These are phyloP conservation scores for Neospora caninum DNA, from an alignment of 169 alveolate species.

Conservation along the genomic window DNA sequence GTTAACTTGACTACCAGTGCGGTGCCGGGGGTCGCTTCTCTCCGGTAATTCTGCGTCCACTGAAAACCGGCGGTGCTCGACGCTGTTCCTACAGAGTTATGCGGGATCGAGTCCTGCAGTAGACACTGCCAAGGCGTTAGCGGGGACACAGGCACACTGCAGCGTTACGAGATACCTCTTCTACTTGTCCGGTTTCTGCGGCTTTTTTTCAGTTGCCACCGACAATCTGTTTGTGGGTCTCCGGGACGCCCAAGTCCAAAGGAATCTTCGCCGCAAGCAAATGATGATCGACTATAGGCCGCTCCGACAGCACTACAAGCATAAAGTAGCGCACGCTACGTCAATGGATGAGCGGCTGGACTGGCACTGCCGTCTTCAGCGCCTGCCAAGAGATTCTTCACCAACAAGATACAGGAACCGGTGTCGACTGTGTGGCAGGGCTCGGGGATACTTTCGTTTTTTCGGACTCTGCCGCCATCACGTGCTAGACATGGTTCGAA, in stretches of 20 bases:
- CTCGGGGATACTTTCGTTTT: constrained; percentile 54
- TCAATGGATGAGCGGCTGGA: constrained; percentile 56
- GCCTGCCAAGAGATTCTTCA: constrained; percentile 52
- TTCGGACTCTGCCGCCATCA: constrained; percentile 62
- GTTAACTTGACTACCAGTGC: too few relatives aligned
- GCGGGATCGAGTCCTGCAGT: too few relatives aligned
- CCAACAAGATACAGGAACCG: constrained; percentile 50
- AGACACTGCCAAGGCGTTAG: background rate
- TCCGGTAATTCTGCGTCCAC: too few relatives aligned
- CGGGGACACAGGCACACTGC: background rate
- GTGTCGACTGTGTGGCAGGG: constrained; percentile 47
- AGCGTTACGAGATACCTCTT: background rate
- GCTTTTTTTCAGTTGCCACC: constrained; percentile 20
- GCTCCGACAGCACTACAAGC: background rate
- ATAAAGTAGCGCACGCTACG: constrained; percentile 2
- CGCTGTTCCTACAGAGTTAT: too few relatives aligned
- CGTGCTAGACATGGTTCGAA: constrained; percentile 25
- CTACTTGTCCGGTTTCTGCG: background rate
- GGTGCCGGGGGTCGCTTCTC: too few relatives aligned
- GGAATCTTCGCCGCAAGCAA: constrained; percentile 38
- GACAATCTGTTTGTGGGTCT: constrained; percentile 16
- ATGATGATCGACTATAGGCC: background rate
- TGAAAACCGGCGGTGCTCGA: too few relatives aligned
- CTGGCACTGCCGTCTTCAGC: constrained; percentile 64
- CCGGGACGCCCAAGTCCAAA: constrained; percentile 31